Evolutionary conservation across 768 basidiomycete genomes (phyloP).

Genomic region (Tremella fuciformis): DNA sequence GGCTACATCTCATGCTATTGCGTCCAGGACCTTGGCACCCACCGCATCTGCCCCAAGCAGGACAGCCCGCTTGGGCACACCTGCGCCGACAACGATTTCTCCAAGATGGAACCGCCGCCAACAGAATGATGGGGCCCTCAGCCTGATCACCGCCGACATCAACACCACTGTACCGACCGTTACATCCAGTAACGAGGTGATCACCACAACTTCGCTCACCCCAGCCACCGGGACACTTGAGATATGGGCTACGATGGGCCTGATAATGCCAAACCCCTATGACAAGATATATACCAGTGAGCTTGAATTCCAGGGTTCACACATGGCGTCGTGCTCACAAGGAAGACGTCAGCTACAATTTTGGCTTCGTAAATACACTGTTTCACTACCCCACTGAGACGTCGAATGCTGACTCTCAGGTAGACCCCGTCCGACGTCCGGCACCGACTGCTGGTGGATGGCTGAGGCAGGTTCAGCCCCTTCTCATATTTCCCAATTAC

Average conservation of each 20-base stretch:
- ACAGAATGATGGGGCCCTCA: not conserved
- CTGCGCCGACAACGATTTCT: too few species aligned
- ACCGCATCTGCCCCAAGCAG: too few species aligned
- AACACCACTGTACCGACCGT: not conserved
- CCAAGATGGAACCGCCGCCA: too few species aligned
- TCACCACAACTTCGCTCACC: constrained; percentile 6
- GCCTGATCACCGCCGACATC: constrained; percentile 1
- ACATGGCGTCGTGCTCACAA: not conserved
- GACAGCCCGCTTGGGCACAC: too few species aligned
- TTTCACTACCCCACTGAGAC: too few species aligned
- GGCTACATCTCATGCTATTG: too few species aligned
- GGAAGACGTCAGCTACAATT: constrained; percentile 40
- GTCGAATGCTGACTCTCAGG: too few species aligned
- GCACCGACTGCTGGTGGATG: constrained; percentile 40
- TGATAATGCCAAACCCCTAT: constrained; percentile 51
- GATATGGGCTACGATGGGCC: constrained; percentile 36
- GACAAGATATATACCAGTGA: constrained; percentile 38
- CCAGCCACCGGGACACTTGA: constrained; percentile 22
- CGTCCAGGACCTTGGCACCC: too few species aligned
- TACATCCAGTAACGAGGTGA: not conserved
- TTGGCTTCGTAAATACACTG: constrained; percentile 40
- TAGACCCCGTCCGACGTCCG: constrained; percentile 38
- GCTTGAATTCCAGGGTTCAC: constrained; percentile 8
- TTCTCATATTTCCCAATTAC: constrained; percentile 47
- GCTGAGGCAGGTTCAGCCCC: constrained; percentile 40